phyloP scores from a whole-genome alignment of 2,329 filamentous ascomycete species.

The Thermoascus crustaceus region DNA sequence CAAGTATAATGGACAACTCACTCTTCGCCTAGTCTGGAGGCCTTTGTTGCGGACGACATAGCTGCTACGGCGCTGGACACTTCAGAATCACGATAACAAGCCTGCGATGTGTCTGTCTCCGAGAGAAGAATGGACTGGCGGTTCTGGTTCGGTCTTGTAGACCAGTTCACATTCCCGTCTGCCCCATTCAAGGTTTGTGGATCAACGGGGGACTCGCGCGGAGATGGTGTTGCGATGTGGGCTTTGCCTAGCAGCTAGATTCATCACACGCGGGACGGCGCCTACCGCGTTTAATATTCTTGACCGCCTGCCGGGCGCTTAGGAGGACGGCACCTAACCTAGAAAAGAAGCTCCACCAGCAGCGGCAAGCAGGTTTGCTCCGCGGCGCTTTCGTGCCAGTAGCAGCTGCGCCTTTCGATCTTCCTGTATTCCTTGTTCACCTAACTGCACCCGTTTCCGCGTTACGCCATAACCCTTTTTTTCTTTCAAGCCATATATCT shows the following conservation, averaged over 20 bases:
- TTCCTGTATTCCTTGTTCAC: constrained; percentile 3
- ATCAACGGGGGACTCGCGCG: constrained; percentile 9
- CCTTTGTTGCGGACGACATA: constrained; percentile 56
- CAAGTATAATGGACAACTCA: constrained; percentile 47
- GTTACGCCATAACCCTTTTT: no score
- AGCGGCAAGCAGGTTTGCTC: constrained; percentile 3
- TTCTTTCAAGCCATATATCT: no score
- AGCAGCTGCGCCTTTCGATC: constrained; percentile 2
- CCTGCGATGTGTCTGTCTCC: no score
- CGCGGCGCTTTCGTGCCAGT: neutral
- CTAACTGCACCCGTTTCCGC: no score
- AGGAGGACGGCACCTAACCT: no score
- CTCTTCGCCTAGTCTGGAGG: constrained; percentile 66
- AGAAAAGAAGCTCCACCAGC: constrained; percentile 3
- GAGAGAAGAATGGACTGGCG: neutral
- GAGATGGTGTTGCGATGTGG: constrained; percentile 11
- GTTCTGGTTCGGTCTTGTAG: neutral
- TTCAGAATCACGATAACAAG: no score
- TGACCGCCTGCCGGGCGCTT: neutral
- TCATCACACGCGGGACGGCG: neutral
- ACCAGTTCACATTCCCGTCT: constrained; percentile 9
- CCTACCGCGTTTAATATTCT: neutral
- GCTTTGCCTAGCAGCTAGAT: neutral
- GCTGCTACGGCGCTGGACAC: no score
- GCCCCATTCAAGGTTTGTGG: constrained; percentile 15